Evolutionary conservation across 73 alveolate species (phyloP), one percentile per base, ranked within the genome.

Genomic region (Breviolum minutum): DNA sequence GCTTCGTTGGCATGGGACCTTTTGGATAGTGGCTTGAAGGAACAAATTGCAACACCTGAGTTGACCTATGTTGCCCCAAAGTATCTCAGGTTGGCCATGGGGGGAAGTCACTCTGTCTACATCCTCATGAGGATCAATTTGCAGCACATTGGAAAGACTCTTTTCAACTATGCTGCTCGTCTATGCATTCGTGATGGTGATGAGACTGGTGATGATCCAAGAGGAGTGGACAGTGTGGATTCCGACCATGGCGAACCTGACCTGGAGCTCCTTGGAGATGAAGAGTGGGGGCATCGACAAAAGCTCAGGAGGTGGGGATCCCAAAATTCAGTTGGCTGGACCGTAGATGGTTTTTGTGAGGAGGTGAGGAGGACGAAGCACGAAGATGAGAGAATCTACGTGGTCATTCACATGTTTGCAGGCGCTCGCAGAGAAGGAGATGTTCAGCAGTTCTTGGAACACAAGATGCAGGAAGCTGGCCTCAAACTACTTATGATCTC

Each of bases 281-380:
- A 68, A 1, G 77, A 2, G 1, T 68, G 77, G 77, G n/a, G 2
- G 77, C 17, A 22, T 22, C 1, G 77, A 22, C 77, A 68, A 68
- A 2, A 68, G 24, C 77, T 17, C n/a, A 68, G 77, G 3, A 0
- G 54, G 3, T 3, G 3, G 54, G 54, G 54, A 40, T 40, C 54
- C 5, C n/a, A 1, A 8, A 32, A 3, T 17, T 2, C n/a, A 1
- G 77, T 1, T 8, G 91, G 91, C 48, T 82, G 60, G 48, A n/a
- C 91, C 3, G 91, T 82, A 5, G 73, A 82, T 24, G 91, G 14
- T 8, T 82, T 73, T 73, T 82, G 91, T 32, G 91, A 82, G 16
- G 91, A 40, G 1, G 48, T 82, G 10, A n/a, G 73, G 11, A 30
- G 91, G 20, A 8, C 13, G 29, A 30, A 29, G 14, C 88, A 19